These are phyloP conservation scores for Dactylellina drechsleri DNA, from an alignment of 2,329 filamentous ascomycete genomes.

Conservation along the genomic window DNA sequence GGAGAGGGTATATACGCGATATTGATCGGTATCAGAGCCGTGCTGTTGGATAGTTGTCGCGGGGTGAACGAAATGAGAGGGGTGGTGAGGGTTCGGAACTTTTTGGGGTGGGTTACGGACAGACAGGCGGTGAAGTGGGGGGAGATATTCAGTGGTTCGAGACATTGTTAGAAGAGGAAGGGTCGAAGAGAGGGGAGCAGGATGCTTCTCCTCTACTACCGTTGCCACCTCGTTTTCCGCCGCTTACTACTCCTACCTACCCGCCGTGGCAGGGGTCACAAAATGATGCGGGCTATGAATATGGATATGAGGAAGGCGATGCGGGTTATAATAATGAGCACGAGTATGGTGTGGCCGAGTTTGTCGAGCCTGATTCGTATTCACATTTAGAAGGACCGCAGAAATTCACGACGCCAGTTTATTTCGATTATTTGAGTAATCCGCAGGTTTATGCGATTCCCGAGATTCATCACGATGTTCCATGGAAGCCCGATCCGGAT, in stretches of 20 bases:
- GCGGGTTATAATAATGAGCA: too few relatives aligned
- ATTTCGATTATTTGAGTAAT: background rate
- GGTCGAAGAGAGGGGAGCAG: too few relatives aligned
- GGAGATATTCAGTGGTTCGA: background rate
- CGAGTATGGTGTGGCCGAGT: too few relatives aligned
- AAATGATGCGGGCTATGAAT: too few relatives aligned
- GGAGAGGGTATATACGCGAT: background rate
- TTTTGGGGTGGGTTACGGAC: background rate
- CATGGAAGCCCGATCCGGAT: background rate
- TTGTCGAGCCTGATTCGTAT: too few relatives aligned
- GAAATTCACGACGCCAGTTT: background rate
- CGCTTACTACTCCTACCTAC: too few relatives aligned
- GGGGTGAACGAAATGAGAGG: background rate
- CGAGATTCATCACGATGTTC: background rate
- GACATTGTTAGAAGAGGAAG: too few relatives aligned
- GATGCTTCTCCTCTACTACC: too few relatives aligned
- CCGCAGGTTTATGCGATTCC: background rate
- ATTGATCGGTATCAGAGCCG: background rate
- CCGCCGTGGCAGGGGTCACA: too few relatives aligned
- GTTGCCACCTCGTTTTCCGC: too few relatives aligned
- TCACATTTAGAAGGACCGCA: background rate
- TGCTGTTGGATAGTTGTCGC: background rate
- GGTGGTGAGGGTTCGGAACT: background rate
- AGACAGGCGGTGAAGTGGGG: background rate
- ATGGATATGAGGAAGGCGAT: too few relatives aligned